Percentiles rank a stretch among this genome's conserved stretches.
Conservation (phyloP, 2,329 filamentous ascomycete genomes). For the Nannizziopsis arthrosporioides region DNA sequence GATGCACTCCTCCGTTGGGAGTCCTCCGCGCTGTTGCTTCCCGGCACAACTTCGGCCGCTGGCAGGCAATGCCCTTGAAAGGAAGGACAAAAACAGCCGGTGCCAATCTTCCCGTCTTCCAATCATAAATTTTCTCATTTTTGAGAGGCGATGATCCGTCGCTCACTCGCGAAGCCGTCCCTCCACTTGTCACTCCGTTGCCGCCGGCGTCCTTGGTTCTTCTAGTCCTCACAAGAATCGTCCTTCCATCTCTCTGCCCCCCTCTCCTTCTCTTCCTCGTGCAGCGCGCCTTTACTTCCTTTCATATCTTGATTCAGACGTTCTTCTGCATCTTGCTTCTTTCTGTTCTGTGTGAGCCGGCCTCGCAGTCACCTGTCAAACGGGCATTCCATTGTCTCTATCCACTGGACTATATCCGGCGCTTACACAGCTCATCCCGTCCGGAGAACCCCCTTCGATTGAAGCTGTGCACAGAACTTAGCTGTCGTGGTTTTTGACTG, state of each 20-base stretch:
- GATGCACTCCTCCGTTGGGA: neutral
- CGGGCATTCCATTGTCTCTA: neutral
- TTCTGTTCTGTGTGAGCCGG: slow-evolving; percentile 6
- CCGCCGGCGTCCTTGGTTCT: slow-evolving; percentile 1
- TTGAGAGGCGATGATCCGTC: neutral
- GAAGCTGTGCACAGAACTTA: neutral
- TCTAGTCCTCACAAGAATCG: neutral
- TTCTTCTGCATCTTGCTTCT: slow-evolving; percentile 2
- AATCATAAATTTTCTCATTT: no score
- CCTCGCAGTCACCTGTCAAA: neutral
- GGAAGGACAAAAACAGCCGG: no score
- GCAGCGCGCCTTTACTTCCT: neutral
- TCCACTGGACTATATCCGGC: neutral
- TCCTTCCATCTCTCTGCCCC: neutral
- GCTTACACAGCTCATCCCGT: neutral
- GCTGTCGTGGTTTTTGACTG: neutral
- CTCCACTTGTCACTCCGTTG: neutral
- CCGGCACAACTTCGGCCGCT: neutral
- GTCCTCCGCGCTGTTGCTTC: neutral
- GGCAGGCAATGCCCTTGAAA: neutral
- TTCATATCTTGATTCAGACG: neutral
- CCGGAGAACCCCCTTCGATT: no score
- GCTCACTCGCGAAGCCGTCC: neutral
- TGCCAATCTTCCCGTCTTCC: no score
- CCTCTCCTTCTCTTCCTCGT: neutral